These are phyloP conservation scores for Pichia sp. DNA, from an alignment of 1,139 yeast species.

Conservation along the genomic window DNA sequence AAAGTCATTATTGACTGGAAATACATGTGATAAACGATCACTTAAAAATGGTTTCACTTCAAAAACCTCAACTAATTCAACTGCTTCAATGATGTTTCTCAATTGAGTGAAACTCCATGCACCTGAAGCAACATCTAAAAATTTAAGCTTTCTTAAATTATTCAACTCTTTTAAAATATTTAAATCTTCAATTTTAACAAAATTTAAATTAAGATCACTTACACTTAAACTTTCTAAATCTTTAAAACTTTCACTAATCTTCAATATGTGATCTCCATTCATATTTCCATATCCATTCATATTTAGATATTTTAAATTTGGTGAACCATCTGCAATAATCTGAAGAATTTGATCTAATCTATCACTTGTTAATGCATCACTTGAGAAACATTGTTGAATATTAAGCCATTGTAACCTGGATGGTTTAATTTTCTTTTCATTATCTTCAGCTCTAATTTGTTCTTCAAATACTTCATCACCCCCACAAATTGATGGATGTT, in stretches of 20 bases:
- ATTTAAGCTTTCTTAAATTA: slow-evolving; percentile 9
- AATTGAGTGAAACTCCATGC: slow-evolving; percentile 7
- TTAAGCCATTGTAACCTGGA: slow-evolving; percentile 61
- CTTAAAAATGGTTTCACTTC: slow-evolving; percentile 13
- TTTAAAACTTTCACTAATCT: slow-evolving; percentile 51
- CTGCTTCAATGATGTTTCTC: slow-evolving; percentile 3
- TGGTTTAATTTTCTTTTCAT: slow-evolving; percentile 7
- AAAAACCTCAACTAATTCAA: slow-evolving; percentile 9
- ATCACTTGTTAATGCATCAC: slow-evolving; percentile 29
- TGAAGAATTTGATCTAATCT: slow-evolving; percentile 10
- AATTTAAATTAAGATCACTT: slow-evolving; percentile 25
- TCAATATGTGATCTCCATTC: slow-evolving; percentile 44
- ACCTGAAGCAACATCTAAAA: slow-evolving; percentile 13
- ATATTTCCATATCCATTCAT: slow-evolving; percentile 67
- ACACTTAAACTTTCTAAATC: slow-evolving; percentile 50
- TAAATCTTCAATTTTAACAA: slow-evolving; percentile 7
- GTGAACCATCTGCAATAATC: slow-evolving; percentile 25
- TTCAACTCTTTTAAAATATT: slow-evolving; percentile 5
- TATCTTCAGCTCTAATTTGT: not conserved
- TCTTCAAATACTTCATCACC: not conserved
- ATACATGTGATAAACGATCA: slow-evolving; percentile 14
- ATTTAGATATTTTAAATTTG: slow-evolving; percentile 51
- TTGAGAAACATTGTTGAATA: slow-evolving; percentile 65
- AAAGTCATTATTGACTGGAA: slow-evolving; percentile 7
- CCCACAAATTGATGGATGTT: slow-evolving; percentile 55